Conservation (phyloP, 164 flowering plant species). For the Liquidambar formosana region DNA sequence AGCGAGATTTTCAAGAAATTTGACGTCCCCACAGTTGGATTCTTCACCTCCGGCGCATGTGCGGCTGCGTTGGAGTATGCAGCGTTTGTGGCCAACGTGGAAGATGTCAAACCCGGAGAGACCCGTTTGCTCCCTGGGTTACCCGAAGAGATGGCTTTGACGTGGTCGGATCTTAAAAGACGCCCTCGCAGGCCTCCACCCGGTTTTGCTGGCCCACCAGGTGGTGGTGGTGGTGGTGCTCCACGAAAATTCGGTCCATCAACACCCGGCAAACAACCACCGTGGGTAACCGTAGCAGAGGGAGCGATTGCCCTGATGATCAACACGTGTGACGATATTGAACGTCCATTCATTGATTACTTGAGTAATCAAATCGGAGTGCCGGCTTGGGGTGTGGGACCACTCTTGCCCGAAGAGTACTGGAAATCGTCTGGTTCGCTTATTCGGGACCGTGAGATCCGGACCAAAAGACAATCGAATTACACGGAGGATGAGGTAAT, state of each 20-base stretch:
- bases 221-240: constrained; percentile 10
- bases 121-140: too few relatives aligned
- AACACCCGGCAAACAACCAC: constrained; percentile 32
- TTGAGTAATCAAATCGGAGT: too few relatives aligned
- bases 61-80: constrained; percentile 48
- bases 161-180: too few relatives aligned
- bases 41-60: constrained; percentile 64
- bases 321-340: constrained; percentile 13
- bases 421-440: constrained; percentile 38
- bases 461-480: constrained; percentile 3
- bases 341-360: constrained; percentile 31
- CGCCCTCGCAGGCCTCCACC: constrained; percentile 6
- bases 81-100: constrained; percentile 34
- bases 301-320: constrained; percentile 42
- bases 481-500: constrained; percentile 43
- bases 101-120: constrained; percentile 30
- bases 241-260: constrained; percentile 21
- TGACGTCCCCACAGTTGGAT: constrained; percentile 33
- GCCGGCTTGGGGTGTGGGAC: too few relatives aligned
- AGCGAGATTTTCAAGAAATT: constrained; percentile 26
- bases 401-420: too few relatives aligned
- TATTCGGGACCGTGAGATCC: constrained; percentile 30
- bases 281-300: constrained; percentile 46
- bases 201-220: constrained; percentile 3
- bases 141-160: constrained; percentile 45